Conservation (phyloP, 371 early-diverging fungal species). For the Mucor sp. region DNA sequence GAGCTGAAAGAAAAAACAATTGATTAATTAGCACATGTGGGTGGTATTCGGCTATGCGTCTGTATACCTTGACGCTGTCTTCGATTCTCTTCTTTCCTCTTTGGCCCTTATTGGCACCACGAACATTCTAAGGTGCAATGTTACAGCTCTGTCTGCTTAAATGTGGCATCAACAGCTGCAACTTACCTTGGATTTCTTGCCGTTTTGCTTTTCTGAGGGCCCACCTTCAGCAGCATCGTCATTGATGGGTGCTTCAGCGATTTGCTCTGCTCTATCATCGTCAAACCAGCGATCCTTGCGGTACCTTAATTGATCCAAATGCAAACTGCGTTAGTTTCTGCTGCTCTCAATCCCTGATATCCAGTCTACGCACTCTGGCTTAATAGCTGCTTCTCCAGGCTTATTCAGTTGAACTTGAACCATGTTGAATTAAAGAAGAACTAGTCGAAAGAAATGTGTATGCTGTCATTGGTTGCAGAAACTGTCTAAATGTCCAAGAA, state of each 20-base stretch:
- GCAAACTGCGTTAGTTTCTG: not conserved
- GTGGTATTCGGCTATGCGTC: not conserved
- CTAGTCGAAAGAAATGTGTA: not conserved
- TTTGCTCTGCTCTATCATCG: constrained; percentile 23
- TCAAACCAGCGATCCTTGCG: constrained; percentile 47
- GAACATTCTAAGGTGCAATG: constrained; percentile 14
- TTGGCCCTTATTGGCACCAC: constrained; percentile 44
- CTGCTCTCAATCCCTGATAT: not conserved
- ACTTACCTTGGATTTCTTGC: constrained; percentile 22
- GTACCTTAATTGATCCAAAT: constrained; percentile 23
- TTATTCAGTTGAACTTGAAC: not conserved
- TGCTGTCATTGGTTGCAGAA: not conserved
- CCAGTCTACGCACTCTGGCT: constrained; percentile 17
- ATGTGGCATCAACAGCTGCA: not conserved
- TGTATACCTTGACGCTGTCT: constrained; percentile 34
- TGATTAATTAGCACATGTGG: not conserved
- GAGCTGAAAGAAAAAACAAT: constrained; percentile 28
- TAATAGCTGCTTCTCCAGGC: constrained; percentile 29
- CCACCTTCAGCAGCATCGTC: constrained; percentile 33
- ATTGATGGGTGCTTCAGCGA: constrained; percentile 3
- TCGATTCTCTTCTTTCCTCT: constrained; percentile 44
- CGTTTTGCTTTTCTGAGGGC: constrained; percentile 16
- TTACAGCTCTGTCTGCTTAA: no score
- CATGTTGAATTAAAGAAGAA: not conserved
- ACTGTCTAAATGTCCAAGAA: not conserved